Percentiles rank a stretch among this genome's conserved stretches.
Evolutionary conservation across 2,329 filamentous ascomycete species (phyloP).

Genomic region (Curvularia verruculosa): DNA sequence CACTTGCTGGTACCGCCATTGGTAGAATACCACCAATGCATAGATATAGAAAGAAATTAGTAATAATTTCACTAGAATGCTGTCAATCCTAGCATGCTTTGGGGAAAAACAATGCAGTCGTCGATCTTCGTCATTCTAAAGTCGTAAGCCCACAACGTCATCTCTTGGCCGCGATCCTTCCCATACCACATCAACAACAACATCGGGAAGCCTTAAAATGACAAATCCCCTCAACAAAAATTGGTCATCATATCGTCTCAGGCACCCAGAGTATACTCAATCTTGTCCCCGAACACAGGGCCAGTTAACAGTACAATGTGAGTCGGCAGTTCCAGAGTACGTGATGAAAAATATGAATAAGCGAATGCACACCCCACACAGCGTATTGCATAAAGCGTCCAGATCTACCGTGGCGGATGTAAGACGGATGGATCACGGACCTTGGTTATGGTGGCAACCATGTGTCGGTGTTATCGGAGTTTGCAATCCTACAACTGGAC

Average conservation of each 20-base stretch:
- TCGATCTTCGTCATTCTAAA: not conserved
- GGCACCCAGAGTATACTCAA: no score
- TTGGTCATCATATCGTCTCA: not conserved
- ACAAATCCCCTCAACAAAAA: not conserved
- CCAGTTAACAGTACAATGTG: not conserved
- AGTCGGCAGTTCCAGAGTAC: not conserved
- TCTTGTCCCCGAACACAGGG: not conserved
- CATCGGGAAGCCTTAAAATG: no score
- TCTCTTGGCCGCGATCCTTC: no score
- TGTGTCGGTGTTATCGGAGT: not conserved
- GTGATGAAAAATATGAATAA: not conserved
- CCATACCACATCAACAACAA: no score
- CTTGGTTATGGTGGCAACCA: not conserved
- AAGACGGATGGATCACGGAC: not conserved
- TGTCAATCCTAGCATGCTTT: not conserved
- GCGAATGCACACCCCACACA: not conserved
- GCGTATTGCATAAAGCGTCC: not conserved
- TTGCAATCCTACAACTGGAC: not conserved
- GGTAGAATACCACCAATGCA: not conserved
- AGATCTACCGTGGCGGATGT: not conserved
- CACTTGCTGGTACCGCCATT: not conserved
- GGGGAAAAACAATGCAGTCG: not conserved
- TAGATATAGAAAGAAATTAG: not conserved
- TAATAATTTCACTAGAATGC: not conserved
- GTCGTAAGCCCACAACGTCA: no score